These are phyloP conservation scores for Skeletonema marinoi DNA, from an alignment of 108 stramenopile genomes.

Conservation along the genomic window DNA sequence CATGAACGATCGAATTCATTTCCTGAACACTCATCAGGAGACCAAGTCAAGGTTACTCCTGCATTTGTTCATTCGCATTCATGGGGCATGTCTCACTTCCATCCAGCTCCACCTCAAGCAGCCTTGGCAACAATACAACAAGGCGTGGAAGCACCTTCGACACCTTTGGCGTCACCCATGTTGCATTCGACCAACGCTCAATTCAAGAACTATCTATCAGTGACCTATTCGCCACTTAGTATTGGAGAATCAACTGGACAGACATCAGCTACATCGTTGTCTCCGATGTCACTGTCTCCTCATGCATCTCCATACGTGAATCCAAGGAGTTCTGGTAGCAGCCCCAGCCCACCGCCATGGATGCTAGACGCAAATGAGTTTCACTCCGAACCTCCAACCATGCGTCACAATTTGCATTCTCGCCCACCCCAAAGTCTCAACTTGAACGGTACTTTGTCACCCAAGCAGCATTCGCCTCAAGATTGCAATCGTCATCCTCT, in stretches of 20 bases:
- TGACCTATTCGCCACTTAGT: conserved; percentile 34
- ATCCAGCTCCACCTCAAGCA: conserved; percentile 8
- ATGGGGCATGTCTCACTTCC: conserved; percentile 24
- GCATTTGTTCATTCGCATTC: conserved; percentile 12
- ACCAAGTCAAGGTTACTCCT: neutral
- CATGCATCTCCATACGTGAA: conserved; percentile 29
- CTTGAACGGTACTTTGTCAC: neutral
- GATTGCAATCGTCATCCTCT: conserved; percentile 12
- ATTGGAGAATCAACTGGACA: conserved; percentile 44
- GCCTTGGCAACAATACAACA: conserved; percentile 22
- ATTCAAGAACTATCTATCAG: conserved; percentile 20
- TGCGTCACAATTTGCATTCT: conserved; percentile 6
- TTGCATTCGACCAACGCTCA: conserved; percentile 23
- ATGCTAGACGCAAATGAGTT: conserved; percentile 35
- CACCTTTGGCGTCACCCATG: neutral
- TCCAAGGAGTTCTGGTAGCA: conserved; percentile 7
- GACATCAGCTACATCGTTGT: conserved; percentile 45
- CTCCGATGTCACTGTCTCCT: conserved; percentile 40
- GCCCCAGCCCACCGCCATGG: conserved; percentile 27
- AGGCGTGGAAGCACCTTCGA: conserved; percentile 26
- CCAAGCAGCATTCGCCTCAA: conserved; percentile 5
- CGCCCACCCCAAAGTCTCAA: neutral
- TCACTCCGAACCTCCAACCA: conserved; percentile 22
- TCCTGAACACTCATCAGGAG: conserved; percentile 11
- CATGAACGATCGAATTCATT: conserved; percentile 14